Conservation (phyloP, 2,329 filamentous ascomycete species). For the Ilyonectria destructans region DNA sequence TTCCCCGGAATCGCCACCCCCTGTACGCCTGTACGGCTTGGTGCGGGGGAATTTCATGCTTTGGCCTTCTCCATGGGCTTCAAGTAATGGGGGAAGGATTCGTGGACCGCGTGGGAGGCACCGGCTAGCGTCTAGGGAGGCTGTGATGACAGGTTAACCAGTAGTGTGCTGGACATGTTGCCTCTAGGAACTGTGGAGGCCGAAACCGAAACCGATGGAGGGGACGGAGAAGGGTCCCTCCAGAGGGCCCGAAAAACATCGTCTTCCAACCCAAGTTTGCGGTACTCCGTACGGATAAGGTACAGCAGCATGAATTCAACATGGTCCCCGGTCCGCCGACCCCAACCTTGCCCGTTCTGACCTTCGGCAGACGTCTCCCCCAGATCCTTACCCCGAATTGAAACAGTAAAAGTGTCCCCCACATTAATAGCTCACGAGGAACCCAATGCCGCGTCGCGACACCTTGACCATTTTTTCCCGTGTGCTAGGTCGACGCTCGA, state of each 20-base stretch:
- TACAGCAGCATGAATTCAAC: background rate
- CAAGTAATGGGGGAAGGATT: background rate
- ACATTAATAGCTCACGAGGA: background rate
- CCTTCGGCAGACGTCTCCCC: background rate
- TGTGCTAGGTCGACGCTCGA: slow-evolving; percentile 1
- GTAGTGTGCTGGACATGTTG: slow-evolving; percentile 5
- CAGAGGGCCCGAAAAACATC: background rate
- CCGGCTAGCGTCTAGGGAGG: background rate
- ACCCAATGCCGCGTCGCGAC: background rate
- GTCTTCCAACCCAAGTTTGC: background rate
- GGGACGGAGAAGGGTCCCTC: background rate
- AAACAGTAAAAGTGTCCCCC: no score
- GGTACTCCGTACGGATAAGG: background rate
- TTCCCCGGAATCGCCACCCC: background rate
- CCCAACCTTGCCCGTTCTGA: background rate
- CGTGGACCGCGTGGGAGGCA: background rate
- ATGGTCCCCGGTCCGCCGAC: background rate
- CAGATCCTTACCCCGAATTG: background rate
- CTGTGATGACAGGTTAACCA: background rate
- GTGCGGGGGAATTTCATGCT: background rate
- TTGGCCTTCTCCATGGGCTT: background rate
- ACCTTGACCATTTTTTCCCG: slow-evolving; percentile 1
- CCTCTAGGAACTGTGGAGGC: background rate
- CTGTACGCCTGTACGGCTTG: slow-evolving; percentile 4
- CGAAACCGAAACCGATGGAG: background rate